Conservation (phyloP, 169 alveolate genomes). For the Plasmodium gallinaceum region DNA sequence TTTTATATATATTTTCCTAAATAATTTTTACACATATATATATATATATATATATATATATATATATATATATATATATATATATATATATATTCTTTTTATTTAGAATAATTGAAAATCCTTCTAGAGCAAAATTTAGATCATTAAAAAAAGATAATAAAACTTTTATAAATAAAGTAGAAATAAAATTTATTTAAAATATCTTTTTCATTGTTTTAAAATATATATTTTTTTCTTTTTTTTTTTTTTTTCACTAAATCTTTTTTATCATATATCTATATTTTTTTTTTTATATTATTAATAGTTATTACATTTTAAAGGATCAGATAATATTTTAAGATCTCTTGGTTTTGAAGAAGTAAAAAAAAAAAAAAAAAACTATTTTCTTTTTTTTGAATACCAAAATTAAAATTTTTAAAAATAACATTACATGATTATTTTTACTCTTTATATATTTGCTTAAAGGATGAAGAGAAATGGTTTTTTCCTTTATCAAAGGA, state of each 20-base stretch:
- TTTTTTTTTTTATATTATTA: neutral
- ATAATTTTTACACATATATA: neutral
- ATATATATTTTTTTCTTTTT: neutral
- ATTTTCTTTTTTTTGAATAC: neutral
- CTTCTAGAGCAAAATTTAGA: slow-evolving; percentile 67
- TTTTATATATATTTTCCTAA: neutral
- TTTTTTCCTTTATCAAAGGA: slow-evolving; percentile 62
- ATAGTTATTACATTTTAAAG: slow-evolving; percentile 40
- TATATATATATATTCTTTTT: neutral
- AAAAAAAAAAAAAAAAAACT: neutral
- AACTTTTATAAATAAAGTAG: slow-evolving; percentile 72
- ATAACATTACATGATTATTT: neutral
- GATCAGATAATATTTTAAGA: slow-evolving; percentile 37
- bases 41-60: neutral
- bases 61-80: slow-evolving; percentile 1
- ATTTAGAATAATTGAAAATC: slow-evolving; percentile 57
- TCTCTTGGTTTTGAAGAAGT: slow-evolving; percentile 67
- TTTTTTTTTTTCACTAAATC: neutral
- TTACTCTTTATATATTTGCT: neutral
- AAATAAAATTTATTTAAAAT: neutral
- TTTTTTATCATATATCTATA: neutral
- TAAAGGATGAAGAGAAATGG: slow-evolving; percentile 63
- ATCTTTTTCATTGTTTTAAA: no score
- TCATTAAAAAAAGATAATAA: slow-evolving; percentile 66
- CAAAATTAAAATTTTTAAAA: neutral